Conservation (phyloP, 345 rosid species). For the Noccaea caerulescens region DNA sequence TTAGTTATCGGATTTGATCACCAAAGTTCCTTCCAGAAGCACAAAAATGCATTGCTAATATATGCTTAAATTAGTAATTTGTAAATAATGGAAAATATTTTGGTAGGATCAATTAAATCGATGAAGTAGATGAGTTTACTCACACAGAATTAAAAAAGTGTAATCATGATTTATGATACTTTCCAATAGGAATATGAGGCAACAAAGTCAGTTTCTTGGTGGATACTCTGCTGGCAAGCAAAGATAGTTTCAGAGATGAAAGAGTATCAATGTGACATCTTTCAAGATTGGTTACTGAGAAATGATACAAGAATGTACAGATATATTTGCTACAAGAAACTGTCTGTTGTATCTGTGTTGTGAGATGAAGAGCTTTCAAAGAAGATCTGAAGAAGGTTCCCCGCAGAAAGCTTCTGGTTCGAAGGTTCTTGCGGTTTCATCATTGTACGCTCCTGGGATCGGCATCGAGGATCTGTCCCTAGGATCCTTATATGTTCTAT, state of each 20-base stretch:
- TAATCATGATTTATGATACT: neutral
- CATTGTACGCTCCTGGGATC: conserved; percentile 75
- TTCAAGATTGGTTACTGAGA: conserved; percentile 6
- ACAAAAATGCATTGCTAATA: neutral
- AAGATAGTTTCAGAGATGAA: neutral
- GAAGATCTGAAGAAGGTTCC: conserved; percentile 53
- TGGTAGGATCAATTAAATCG: too few relatives aligned
- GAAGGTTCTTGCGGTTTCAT: conserved; percentile 75
- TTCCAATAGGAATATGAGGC: too few relatives aligned
- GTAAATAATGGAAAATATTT: neutral
- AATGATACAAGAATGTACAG: conserved; percentile 32
- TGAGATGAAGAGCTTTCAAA: conserved; percentile 29
- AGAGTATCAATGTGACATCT: neutral
- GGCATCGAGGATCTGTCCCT: conserved; percentile 49
- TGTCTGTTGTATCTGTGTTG: neutral
- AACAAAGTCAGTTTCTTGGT: neutral
- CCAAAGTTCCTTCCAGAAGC: conserved; percentile 18
- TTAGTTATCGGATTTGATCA: conserved; percentile 14
- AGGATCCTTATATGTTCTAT: conserved; percentile 40
- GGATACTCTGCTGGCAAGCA: neutral
- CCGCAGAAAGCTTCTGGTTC: conserved; percentile 93
- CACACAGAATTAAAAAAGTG: neutral
- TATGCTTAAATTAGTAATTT: neutral
- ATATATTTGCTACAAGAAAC: conserved; percentile 17
- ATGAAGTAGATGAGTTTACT: too few relatives aligned